These are phyloP conservation scores for Saturnispora sanitii DNA, from an alignment of 805 yeast genomes.

Conservation along the genomic window DNA sequence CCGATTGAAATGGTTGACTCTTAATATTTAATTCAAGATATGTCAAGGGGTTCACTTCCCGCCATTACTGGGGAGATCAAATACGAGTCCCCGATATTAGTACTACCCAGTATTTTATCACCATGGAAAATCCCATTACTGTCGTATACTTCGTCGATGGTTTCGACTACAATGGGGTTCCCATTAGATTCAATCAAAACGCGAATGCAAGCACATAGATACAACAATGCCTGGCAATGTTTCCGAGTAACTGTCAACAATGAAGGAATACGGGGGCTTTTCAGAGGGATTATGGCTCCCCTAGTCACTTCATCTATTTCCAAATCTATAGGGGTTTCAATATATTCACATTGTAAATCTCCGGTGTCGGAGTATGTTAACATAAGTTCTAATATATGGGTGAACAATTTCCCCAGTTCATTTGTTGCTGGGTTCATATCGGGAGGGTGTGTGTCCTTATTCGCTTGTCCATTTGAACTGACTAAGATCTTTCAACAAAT, in stretches of 20 bases:
- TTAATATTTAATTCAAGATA: not conserved
- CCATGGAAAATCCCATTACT: slow-evolving; percentile 50
- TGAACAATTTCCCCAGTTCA: slow-evolving; percentile 35
- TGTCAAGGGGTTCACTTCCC: slow-evolving; percentile 26
- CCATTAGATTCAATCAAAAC: slow-evolving; percentile 86
- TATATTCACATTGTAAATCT: slow-evolving; percentile 50
- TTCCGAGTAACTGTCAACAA: slow-evolving; percentile 39
- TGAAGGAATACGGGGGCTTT: slow-evolving; percentile 66
- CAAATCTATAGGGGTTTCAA: slow-evolving; percentile 54
- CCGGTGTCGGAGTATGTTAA: slow-evolving; percentile 11
- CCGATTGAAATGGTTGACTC: too few relatives aligned
- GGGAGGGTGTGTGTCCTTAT: slow-evolving; percentile 52
- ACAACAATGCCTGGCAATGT: slow-evolving; percentile 48
- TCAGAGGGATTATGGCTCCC: slow-evolving; percentile 71
- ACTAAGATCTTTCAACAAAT: slow-evolving; percentile 76
- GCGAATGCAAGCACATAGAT: slow-evolving; percentile 71
- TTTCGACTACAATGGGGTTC: slow-evolving; percentile 63
- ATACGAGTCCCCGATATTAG: slow-evolving; percentile 34
- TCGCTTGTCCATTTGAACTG: slow-evolving; percentile 80
- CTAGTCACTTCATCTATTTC: slow-evolving; percentile 55
- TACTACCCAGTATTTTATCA: slow-evolving; percentile 37
- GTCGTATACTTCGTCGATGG: slow-evolving; percentile 55
- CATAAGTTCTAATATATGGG: slow-evolving; percentile 9
- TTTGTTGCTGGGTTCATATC: slow-evolving; percentile 54
- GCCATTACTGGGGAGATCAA: slow-evolving; percentile 52